Base-by-base conservation (phyloP, 2,329 filamentous ascomycete species). In the Botrytis paeoniae region DNA sequence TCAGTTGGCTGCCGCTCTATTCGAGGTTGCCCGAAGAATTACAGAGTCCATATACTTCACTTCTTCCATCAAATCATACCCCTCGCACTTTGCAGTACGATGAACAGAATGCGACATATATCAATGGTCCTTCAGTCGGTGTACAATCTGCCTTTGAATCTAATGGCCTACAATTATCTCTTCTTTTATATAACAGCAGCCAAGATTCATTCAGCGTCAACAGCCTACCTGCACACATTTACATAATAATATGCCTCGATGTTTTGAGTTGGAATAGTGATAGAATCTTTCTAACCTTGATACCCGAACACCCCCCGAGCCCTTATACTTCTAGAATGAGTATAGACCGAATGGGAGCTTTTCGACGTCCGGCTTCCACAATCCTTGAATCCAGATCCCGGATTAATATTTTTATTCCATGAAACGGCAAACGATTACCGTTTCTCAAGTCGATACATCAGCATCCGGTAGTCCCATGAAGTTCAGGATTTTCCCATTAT, bases 21-120 rank as follows among this genome's bases (percentile, higher is more conserved):
- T 51, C 10, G 22, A n/a, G 10, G 0, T 2, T 1, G 1, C 4
- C 4, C 10, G 4, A 1, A 6, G 22, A 5, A n/a, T 6, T 3
- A 0, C 0, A 0, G 12, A 51, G 5, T 7, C 10, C 10, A 3
- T 51, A 51, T 51, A 1, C 4, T n/a, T n/a, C 48, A n/a, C 25
- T 51, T 4, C 6, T 51, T 51, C 25, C 25, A 9, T 51, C 48
- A 51, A 14, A n/a, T 51, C 2, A 7, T 51, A 51, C 12, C 2
- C 25, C 48, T n/a, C 4, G 12, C 1, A 14, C 4, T 14, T 51
- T 51, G 1, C 10, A 48, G 22, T 48, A 48, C 45, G 4, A 48
- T 3, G 0, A 48, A 3, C 22, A 48, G 25, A 25, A 3, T 25
- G 4, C 3, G 3, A 4, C 0, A 25, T 48, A 48, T 2, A 25